Evolutionary conservation across 148 eudicot species (phyloP).

Genomic region (Camellia japonica): DNA sequence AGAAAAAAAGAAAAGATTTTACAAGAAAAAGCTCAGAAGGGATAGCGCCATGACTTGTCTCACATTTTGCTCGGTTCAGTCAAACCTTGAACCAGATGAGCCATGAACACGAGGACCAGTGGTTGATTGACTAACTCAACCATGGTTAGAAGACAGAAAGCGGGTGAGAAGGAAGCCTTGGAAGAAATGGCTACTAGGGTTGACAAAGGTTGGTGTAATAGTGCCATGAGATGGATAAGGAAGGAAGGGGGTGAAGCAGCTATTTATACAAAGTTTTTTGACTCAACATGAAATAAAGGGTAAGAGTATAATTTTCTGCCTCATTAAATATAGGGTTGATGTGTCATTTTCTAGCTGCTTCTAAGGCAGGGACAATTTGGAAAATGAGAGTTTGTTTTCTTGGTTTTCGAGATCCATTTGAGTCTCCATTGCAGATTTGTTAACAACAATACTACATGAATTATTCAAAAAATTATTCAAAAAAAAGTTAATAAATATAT

Average conservation of each 20-base stretch:
- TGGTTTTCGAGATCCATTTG: conserved; percentile 28
- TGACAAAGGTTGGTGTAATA: conserved; percentile 25
- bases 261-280: conserved; percentile 24
- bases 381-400: conserved; percentile 55
- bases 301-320: conserved; percentile 37
- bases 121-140: conserved; percentile 4
- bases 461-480: neutral
- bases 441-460: too few species aligned
- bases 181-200: conserved; percentile 29
- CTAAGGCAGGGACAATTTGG: conserved; percentile 45
- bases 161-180: neutral
- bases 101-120: conserved; percentile 9
- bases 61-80: conserved; percentile 15
- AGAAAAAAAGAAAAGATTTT: neutral
- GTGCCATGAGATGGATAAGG: conserved; percentile 9
- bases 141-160: conserved; percentile 5
- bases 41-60: conserved; percentile 42
- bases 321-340: conserved; percentile 36
- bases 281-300: conserved; percentile 18
- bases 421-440: neutral
- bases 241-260: neutral
- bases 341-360: conserved; percentile 46
- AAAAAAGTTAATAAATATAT: too few species aligned
- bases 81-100: neutral
- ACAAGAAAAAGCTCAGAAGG: conserved; percentile 73